Base-by-base conservation (phyloP, 495 filamentous ascomycete species). In the Trichocladium uniseriatum region DNA sequence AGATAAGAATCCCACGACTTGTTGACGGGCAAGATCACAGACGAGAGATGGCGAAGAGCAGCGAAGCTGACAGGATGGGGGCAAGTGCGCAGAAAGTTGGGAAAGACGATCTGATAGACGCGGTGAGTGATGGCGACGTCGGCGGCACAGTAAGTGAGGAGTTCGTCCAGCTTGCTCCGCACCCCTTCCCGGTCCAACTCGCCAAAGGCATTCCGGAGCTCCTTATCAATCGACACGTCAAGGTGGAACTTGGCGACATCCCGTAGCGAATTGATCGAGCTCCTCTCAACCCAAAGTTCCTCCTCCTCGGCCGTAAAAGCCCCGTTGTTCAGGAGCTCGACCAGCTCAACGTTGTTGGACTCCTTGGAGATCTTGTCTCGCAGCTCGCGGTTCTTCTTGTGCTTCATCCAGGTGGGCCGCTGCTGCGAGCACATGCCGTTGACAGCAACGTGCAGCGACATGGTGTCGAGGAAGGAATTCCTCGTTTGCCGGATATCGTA, bases 371-470 rank as follows among this genome's bases (percentile, higher is more conserved):
- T 80, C 62, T 84, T 87, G 45, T 95, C 89, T 35, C 87, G 72
- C 39, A 94, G 58, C 54, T 95, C 90, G 55, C 82, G 79, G 53
- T 81, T 84, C 61, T 99, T 99, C 58, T 86, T 84, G 58, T 94
- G 85, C 54, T 89, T 92, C 82, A 94, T 86, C 92, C 92, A 99
- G 0, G 87, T 92, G 8, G 92, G 92, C 43, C 92, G 77, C 64
- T 99, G 92, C 46, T 84, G 84, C 9, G 92, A 96, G 62, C 92
- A 99, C 92, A 99, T 99, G 27, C 92, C 92, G 59, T 99, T 99
- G 8, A 95, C 90, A 11, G 92, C 92, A 7, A 96, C 90, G 62
- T 99, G 92, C 43, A 99, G 73, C 8, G 89, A 95, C 92, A 99
- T 99, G 2, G 92, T 99, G 69, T 99, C 92, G 21, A 99, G 63